Evolutionary conservation across 108 stramenopile species (phyloP).

Genomic region (Schizochytrium sp.): DNA sequence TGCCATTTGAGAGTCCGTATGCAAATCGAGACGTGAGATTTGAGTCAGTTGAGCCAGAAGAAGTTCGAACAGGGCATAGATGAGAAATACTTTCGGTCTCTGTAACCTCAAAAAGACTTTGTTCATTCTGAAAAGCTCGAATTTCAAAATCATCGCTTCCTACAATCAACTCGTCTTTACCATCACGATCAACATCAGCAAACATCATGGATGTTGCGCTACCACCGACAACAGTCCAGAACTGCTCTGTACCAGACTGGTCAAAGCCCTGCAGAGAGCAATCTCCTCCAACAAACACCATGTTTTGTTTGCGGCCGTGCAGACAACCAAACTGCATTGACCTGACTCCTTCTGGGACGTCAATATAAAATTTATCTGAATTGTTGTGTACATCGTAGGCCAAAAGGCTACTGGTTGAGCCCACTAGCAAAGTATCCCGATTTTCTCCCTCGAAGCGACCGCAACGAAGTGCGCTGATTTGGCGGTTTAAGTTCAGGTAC

Average conservation of each 20-base stretch:
- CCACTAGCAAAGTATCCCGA: constrained; percentile 70
- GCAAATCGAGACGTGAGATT: constrained; percentile 59
- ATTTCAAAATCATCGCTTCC: constrained; percentile 71
- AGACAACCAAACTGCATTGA: constrained; percentile 2
- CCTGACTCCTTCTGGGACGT: constrained; percentile 64
- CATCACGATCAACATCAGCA: constrained; percentile 57
- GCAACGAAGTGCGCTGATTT: constrained; percentile 61
- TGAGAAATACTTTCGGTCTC: constrained; percentile 71
- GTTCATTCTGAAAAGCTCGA: constrained; percentile 66
- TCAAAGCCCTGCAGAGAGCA: constrained; percentile 78
- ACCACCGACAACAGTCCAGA: constrained; percentile 81
- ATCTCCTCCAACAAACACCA: constrained; percentile 78
- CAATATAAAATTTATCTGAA: constrained; percentile 73
- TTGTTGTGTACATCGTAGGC: constrained; percentile 78
- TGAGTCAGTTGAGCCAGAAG: background rate
- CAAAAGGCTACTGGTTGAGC: constrained; percentile 72
- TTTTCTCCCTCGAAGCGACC: background rate
- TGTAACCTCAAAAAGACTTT: constrained; percentile 70
- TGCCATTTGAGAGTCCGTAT: constrained; percentile 76
- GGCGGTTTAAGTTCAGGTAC: constrained; percentile 74
- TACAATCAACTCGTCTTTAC: constrained; percentile 67
- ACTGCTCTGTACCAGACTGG: constrained; percentile 65
- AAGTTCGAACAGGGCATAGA: constrained; percentile 42
- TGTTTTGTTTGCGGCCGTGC: background rate
- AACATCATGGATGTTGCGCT: constrained; percentile 70